Evolutionary conservation across 176 grass and related monocot genomes (phyloP).

Genomic region (Chloris gayana): DNA sequence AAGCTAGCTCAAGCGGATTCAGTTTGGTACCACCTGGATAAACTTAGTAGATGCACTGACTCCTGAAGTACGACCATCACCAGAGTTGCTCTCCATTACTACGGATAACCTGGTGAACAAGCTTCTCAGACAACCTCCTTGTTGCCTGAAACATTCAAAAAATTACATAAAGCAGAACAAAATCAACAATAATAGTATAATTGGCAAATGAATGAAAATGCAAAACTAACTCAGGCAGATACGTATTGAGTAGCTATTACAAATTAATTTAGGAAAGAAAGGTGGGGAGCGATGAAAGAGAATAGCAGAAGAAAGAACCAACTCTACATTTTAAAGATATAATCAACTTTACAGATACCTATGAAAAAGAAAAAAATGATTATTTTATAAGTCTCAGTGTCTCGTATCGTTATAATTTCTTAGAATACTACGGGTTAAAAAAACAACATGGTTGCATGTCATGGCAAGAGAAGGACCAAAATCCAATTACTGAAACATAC

Average conservation of each 20-base stretch:
- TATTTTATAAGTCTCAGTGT: neutral
- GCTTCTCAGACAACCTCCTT: slow-evolving; percentile 64
- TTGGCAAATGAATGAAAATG: slow-evolving; percentile 2
- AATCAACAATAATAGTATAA: neutral
- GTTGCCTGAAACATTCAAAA: slow-evolving; percentile 65
- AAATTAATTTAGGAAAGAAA: neutral
- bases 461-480: neutral
- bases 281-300: neutral
- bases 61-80: neutral
- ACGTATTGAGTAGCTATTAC: neutral
- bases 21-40: neutral
- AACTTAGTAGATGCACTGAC: neutral
- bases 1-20: slow-evolving; percentile 14
- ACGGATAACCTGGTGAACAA: slow-evolving; percentile 67
- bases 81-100: slow-evolving; percentile 38
- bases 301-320: neutral
- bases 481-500: neutral
- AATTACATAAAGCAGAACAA: slow-evolving; percentile 8
- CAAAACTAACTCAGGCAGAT: neutral
- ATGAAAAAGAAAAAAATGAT: neutral
- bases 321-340: neutral
- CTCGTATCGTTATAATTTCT: neutral
- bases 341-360: neutral
- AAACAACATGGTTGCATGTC: neutral
- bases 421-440: neutral